Conservation (phyloP, 495 filamentous ascomycete genomes). For the Penicillium salamii region DNA sequence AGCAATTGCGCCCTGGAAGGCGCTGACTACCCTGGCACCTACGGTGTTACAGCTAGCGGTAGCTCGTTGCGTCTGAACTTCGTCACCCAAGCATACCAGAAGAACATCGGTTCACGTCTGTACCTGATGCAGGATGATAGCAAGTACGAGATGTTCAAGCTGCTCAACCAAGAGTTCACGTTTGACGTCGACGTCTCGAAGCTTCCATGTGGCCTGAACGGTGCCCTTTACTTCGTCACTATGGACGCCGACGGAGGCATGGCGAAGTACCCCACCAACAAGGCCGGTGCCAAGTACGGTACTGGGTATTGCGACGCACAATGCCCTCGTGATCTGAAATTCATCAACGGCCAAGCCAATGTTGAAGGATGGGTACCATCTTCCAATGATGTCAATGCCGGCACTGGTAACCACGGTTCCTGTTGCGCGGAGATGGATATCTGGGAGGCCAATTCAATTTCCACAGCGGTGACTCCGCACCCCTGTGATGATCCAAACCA, state of each 20-base stretch:
- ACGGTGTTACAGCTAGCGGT: conserved; percentile 56
- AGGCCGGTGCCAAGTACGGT: conserved; percentile 63
- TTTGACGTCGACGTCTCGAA: conserved; percentile 67
- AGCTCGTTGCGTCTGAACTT: conserved; percentile 54
- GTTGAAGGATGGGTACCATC: conserved; percentile 56
- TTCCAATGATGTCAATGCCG: conserved; percentile 54
- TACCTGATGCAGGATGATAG: conserved; percentile 54
- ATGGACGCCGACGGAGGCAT: conserved; percentile 62
- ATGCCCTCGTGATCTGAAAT: conserved; percentile 60
- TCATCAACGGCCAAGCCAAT: conserved; percentile 63
- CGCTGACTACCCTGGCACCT: conserved; percentile 54
- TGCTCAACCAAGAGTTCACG: conserved; percentile 61
- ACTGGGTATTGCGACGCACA: conserved; percentile 74
- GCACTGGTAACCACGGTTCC: conserved; percentile 53
- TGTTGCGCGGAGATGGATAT: conserved; percentile 74
- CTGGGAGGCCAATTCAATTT: conserved; percentile 62
- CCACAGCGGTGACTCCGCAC: conserved; percentile 59
- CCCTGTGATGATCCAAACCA: conserved; percentile 53
- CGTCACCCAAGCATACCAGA: conserved; percentile 34
- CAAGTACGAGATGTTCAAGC: conserved; percentile 59
- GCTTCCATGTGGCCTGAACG: conserved; percentile 69
- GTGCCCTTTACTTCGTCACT: conserved; percentile 64
- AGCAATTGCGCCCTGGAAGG: conserved; percentile 59
- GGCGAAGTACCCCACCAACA: conserved; percentile 49
- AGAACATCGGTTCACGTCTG: conserved; percentile 57